Evolutionary conservation across 1,284 basidiomycete genomes (phyloP).

Genomic region (Xanthoconium separans): DNA sequence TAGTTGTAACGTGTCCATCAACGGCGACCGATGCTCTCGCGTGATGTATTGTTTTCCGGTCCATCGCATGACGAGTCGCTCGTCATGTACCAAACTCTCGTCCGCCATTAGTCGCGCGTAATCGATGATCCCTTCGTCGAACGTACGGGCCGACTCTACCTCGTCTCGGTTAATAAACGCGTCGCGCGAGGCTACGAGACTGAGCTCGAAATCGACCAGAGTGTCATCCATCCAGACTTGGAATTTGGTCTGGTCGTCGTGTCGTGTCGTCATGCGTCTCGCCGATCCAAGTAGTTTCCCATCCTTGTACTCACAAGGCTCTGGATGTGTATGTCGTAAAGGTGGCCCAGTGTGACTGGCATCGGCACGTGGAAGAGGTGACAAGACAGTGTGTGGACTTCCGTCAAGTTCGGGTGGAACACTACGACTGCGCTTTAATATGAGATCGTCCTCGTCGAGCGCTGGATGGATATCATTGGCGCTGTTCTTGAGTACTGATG

Average conservation of each 20-base stretch:
- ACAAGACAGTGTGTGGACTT: slow-evolving; percentile 35
- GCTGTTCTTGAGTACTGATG: slow-evolving; percentile 26
- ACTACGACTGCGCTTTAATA: slow-evolving; percentile 46
- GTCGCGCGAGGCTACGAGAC: slow-evolving; percentile 41
- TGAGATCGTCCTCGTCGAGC: slow-evolving; percentile 27
- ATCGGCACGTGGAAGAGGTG: slow-evolving; percentile 35
- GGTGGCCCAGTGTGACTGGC: slow-evolving; percentile 26
- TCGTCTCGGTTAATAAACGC: slow-evolving; percentile 44
- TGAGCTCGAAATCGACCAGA: slow-evolving; percentile 61
- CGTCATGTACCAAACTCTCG: slow-evolving; percentile 51
- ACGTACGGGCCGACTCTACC: slow-evolving; percentile 50
- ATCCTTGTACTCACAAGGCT: slow-evolving; percentile 3
- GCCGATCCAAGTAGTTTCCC: slow-evolving; percentile 43
- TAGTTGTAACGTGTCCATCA: slow-evolving; percentile 64
- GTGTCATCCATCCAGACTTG: slow-evolving; percentile 56
- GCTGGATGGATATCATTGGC: slow-evolving; percentile 18
- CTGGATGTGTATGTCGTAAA: neutral
- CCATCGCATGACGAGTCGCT: slow-evolving; percentile 66
- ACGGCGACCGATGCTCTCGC: slow-evolving; percentile 57
- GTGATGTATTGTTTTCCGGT: slow-evolving; percentile 66
- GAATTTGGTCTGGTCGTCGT: slow-evolving; percentile 52
- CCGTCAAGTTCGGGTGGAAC: slow-evolving; percentile 54
- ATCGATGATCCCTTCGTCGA: slow-evolving; percentile 54
- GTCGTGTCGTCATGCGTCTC: slow-evolving; percentile 51
- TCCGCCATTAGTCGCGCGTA: slow-evolving; percentile 57